Conservation (phyloP, 2,329 filamentous ascomycete species). For the Amesomyces nigricolor region DNA sequence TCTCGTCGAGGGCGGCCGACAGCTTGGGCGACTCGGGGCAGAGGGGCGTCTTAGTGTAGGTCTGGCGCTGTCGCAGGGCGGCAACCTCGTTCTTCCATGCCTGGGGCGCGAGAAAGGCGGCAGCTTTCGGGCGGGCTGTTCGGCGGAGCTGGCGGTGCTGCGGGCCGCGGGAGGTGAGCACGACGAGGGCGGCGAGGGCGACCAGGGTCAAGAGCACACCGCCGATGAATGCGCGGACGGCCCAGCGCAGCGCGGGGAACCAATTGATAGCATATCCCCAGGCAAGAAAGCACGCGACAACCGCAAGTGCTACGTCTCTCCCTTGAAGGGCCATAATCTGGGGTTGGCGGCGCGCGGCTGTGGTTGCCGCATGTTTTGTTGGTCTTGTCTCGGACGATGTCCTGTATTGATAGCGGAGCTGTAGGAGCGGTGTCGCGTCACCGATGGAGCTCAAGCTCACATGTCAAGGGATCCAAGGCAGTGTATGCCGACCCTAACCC, state of each 20-base stretch:
- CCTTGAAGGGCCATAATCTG: conserved; percentile 63
- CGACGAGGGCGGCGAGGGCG: conserved; percentile 49
- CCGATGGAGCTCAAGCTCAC: not conserved
- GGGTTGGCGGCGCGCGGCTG: conserved; percentile 29
- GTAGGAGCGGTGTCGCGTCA: not conserved
- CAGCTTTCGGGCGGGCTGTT: conserved; percentile 39
- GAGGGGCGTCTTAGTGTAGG: conserved; percentile 64
- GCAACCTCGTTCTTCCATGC: conserved; percentile 67
- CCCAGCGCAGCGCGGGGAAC: conserved; percentile 76
- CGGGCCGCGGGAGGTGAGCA: conserved; percentile 55
- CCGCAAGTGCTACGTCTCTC: conserved; percentile 64
- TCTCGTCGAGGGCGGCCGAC: conserved; percentile 70
- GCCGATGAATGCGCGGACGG: conserved; percentile 74
- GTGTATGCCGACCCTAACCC: no score
- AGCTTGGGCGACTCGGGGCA: conserved; percentile 72
- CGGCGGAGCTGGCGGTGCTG: conserved; percentile 37
- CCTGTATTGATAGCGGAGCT: conserved; percentile 23
- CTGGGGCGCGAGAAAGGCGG: conserved; percentile 55
- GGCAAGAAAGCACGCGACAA: conserved; percentile 68
- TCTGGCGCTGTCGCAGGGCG: conserved; percentile 58
- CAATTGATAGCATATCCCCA: conserved; percentile 84
- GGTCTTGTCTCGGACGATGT: conserved; percentile 6
- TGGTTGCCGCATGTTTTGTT: conserved; percentile 33
- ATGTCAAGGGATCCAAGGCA: not conserved
- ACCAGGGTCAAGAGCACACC: conserved; percentile 58